Evolutionary conservation across 805 yeast species (phyloP).

Genomic region (Lipomyces yamadae): DNA sequence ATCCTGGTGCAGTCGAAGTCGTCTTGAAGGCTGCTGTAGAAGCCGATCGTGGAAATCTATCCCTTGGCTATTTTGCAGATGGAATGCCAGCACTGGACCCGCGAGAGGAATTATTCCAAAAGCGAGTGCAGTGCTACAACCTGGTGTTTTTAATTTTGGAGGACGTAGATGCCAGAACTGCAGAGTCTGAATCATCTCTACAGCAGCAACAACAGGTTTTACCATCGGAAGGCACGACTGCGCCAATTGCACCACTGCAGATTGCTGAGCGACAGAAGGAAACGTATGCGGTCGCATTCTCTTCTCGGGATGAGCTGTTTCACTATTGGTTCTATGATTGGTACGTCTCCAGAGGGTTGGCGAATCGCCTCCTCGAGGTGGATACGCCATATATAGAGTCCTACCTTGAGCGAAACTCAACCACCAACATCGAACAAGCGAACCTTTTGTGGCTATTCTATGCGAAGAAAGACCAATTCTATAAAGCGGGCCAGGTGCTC

Average conservation of each 20-base stretch:
- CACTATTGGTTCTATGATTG: conserved; percentile 92
- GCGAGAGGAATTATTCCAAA: conserved; percentile 56
- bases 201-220: conserved; percentile 29
- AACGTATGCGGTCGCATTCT: conserved; percentile 74
- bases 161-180: conserved; percentile 69
- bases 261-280: conserved; percentile 61
- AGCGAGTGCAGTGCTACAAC: conserved; percentile 65
- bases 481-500: conserved; percentile 81
- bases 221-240: neutral
- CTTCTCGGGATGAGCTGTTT: conserved; percentile 78
- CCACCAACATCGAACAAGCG: conserved; percentile 69
- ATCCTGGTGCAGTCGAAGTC: conserved; percentile 84
- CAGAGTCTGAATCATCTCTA: conserved; percentile 46
- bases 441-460: conserved; percentile 87
- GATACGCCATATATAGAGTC: conserved; percentile 81
- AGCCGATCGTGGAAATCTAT: conserved; percentile 63
- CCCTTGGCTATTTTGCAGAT: conserved; percentile 61
- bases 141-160: conserved; percentile 76
- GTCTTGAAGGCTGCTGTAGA: conserved; percentile 75
- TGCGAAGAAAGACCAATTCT: conserved; percentile 77
- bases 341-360: conserved; percentile 78
- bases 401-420: conserved; percentile 60
- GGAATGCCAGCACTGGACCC: conserved; percentile 56
- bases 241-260: conserved; percentile 4
- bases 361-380: conserved; percentile 75